Evolutionary conservation across 208 protist genomes (phyloP).

Genomic region (Porcisia deanei): DNA sequence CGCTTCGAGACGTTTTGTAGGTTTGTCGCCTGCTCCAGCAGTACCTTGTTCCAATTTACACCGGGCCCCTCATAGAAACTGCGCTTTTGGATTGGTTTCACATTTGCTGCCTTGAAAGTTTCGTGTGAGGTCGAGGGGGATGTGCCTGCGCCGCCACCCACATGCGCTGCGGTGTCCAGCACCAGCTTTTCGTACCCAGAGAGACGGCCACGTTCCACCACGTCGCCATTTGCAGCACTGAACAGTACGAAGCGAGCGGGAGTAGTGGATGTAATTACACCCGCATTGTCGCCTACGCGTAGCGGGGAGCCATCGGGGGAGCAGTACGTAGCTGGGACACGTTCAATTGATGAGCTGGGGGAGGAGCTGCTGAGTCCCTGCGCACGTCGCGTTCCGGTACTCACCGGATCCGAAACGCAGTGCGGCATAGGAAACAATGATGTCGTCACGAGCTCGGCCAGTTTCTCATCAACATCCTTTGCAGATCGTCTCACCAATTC

Average conservation of each 20-base stretch:
- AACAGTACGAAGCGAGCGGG: conserved; percentile 38
- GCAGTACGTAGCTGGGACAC: not conserved
- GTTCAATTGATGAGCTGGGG: not conserved
- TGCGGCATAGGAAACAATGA: conserved; percentile 13
- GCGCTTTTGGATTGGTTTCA: conserved; percentile 34
- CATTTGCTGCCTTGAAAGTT: conserved; percentile 25
- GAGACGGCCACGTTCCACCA: conserved; percentile 39
- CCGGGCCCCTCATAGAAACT: conserved; percentile 31
- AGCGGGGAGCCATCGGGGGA: not conserved
- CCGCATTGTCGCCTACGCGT: not conserved
- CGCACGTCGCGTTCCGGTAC: not conserved
- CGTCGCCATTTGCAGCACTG: conserved; percentile 50
- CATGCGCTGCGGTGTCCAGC: conserved; percentile 15
- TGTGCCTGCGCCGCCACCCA: conserved; percentile 25
- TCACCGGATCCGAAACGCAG: conserved; percentile 2
- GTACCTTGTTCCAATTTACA: conserved; percentile 28
- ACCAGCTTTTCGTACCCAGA: conserved; percentile 37
- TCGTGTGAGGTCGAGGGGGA: conserved; percentile 20
- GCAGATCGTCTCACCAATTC: not conserved
- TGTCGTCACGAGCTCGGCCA: conserved; percentile 17
- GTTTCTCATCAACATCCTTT: conserved; percentile 7
- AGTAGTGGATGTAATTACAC: not conserved
- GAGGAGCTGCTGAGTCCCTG: not conserved
- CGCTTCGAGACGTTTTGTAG: not conserved
- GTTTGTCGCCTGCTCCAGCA: conserved; percentile 24